Percentiles rank a stretch among this genome's conserved stretches.
These are phyloP conservation scores for Paraconiothyrium sp. DNA, from an alignment of 2,329 filamentous ascomycete species.

Conservation along the genomic window DNA sequence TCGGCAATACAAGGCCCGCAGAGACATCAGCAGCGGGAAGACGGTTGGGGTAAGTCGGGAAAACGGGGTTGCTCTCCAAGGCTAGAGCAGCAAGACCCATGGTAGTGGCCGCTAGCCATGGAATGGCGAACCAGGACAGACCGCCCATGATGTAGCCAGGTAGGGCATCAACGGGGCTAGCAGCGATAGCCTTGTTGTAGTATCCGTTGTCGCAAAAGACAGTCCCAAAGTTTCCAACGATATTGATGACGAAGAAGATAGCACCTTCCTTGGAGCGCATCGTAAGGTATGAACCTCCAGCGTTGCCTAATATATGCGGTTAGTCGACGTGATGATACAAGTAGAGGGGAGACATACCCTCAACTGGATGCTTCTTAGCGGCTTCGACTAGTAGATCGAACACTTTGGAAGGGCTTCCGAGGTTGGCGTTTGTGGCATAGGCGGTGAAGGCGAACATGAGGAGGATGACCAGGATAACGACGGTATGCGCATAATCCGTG, in stretches of 20 bases:
- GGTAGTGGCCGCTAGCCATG: conserved; percentile 87
- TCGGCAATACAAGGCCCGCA: conserved; percentile 84
- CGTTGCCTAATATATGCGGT: conserved; percentile 64
- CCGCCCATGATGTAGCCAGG: conserved; percentile 90
- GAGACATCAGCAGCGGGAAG: conserved; percentile 79
- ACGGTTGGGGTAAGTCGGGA: conserved; percentile 77
- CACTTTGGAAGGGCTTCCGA: conserved; percentile 79
- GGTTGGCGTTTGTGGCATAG: conserved; percentile 75
- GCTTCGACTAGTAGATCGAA: conserved; percentile 81
- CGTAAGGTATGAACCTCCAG: conserved; percentile 83
- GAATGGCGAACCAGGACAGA: conserved; percentile 90
- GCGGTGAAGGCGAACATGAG: conserved; percentile 84
- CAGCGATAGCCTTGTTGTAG: conserved; percentile 94
- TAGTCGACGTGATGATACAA: not conserved
- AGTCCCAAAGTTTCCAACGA: conserved; percentile 83
- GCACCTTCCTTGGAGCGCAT: conserved; percentile 84
- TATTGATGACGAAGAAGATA: conserved; percentile 92
- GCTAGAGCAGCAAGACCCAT: conserved; percentile 85
- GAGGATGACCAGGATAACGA: conserved; percentile 85
- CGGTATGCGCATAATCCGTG: conserved; percentile 86
- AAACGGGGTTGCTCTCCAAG: conserved; percentile 75
- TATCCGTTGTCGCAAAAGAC: conserved; percentile 88
- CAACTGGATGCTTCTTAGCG: conserved; percentile 74
- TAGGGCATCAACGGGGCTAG: conserved; percentile 83
- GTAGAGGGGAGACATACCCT: conserved; percentile 48